These are phyloP conservation scores for Xylaria sp. DNA, from an alignment of 2,329 filamentous ascomycete species.

Conservation along the genomic window DNA sequence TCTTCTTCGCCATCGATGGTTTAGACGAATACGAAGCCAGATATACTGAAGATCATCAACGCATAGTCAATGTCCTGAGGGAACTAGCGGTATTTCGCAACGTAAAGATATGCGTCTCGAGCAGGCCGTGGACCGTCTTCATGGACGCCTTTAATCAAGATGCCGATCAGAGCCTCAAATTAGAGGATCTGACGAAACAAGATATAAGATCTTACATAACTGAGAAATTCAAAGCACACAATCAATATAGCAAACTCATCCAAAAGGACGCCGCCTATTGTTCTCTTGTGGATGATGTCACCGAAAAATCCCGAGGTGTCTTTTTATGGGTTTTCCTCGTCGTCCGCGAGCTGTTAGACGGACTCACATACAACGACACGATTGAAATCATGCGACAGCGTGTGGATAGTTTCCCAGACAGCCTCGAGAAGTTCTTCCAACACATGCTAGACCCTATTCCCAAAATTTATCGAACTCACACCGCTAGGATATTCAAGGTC, in stretches of 20 bases:
- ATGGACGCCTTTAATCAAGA: slow-evolving; percentile 1
- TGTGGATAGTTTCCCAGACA: slow-evolving; percentile 23
- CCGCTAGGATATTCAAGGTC: background rate
- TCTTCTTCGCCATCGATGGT: slow-evolving; percentile 20
- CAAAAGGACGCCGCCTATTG: background rate
- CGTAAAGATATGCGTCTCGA: slow-evolving; percentile 15
- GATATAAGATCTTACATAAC: slow-evolving; percentile 1
- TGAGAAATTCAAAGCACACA: background rate
- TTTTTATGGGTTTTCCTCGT: slow-evolving; percentile 42
- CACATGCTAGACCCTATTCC: slow-evolving; percentile 18
- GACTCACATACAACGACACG: slow-evolving; percentile 28
- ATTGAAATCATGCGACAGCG: slow-evolving; percentile 1
- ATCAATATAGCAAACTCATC: background rate
- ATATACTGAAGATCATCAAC: background rate
- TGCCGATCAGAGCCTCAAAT: background rate
- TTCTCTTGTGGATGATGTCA: slow-evolving; percentile 27
- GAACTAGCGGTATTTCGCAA: background rate
- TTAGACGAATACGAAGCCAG: slow-evolving; percentile 17
- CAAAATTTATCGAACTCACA: slow-evolving; percentile 5
- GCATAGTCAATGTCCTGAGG: background rate
- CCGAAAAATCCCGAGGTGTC: slow-evolving; percentile 35
- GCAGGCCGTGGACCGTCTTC: slow-evolving; percentile 5
- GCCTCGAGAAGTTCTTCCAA: slow-evolving; percentile 26
- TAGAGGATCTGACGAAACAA: background rate
- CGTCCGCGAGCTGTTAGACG: slow-evolving; percentile 30